These are phyloP conservation scores for Rhizophora apiculata DNA, from an alignment of 345 rosid species.

Conservation along the genomic window DNA sequence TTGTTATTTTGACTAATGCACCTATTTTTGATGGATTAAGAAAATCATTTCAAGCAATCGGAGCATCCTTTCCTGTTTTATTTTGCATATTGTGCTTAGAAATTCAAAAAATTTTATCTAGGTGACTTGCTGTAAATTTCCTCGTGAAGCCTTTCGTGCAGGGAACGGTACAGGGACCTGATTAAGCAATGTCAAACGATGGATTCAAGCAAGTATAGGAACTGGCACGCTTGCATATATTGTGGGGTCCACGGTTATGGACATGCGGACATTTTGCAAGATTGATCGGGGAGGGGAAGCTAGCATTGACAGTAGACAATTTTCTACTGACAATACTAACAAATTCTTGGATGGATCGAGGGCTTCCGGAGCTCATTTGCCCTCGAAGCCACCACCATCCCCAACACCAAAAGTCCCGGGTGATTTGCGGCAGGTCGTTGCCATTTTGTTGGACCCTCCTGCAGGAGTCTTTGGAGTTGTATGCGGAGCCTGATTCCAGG, in stretches of 20 bases:
- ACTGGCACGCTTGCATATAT: slow-evolving; percentile 86
- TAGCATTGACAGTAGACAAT: slow-evolving; percentile 39
- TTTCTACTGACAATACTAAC: slow-evolving; percentile 39
- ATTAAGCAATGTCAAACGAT: slow-evolving; percentile 70
- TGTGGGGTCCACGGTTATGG: slow-evolving; percentile 94
- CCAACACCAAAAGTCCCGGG: too few relatives aligned
- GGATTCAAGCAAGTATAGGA: slow-evolving; percentile 94
- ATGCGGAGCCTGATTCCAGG: too few relatives aligned
- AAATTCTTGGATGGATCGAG: slow-evolving; percentile 1
- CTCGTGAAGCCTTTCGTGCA: slow-evolving; percentile 33
- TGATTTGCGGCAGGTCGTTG: too few relatives aligned
- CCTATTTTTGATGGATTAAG: background rate
- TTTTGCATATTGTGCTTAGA: background rate
- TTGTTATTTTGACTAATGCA: background rate
- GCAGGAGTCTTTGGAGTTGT: too few relatives aligned
- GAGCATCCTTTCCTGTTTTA: background rate
- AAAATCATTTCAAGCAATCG: background rate
- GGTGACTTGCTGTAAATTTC: slow-evolving; percentile 2
- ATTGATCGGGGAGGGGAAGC: slow-evolving; percentile 47
- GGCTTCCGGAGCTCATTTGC: too few relatives aligned
- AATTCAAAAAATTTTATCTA: background rate
- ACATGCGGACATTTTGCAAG: slow-evolving; percentile 74
- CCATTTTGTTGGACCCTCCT: too few relatives aligned
- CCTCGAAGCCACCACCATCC: too few relatives aligned
- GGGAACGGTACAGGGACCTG: slow-evolving; percentile 67